Evolutionary conservation across 1,139 yeast genomes (phyloP).

Genomic region (Kodamaea alishanica): DNA sequence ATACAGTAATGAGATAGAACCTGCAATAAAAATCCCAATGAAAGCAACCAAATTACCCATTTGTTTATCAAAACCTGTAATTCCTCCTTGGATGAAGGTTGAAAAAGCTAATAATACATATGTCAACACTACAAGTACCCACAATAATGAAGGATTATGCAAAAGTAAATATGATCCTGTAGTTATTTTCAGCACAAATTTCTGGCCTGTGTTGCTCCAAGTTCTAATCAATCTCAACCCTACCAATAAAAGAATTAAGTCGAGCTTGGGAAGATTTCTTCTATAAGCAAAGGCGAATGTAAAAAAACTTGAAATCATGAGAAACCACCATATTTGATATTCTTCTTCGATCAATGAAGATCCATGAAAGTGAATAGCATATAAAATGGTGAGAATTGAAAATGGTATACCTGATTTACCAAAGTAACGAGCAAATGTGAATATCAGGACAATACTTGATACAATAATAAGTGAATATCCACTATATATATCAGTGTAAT

Average conservation of each 20-base stretch:
- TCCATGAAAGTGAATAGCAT: slow-evolving; percentile 69
- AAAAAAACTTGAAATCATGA: slow-evolving; percentile 32
- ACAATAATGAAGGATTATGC: slow-evolving; percentile 31
- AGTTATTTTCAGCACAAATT: slow-evolving; percentile 47
- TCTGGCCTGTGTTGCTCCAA: slow-evolving; percentile 93
- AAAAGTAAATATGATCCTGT: slow-evolving; percentile 45
- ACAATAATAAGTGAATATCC: slow-evolving; percentile 39
- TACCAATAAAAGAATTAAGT: slow-evolving; percentile 26
- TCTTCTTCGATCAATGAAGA: slow-evolving; percentile 96
- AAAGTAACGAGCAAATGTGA: slow-evolving; percentile 17
- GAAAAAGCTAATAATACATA: slow-evolving; percentile 25
- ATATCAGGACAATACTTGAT: slow-evolving; percentile 21
- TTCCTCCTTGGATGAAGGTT: slow-evolving; percentile 29
- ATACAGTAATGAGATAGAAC: slow-evolving; percentile 47
- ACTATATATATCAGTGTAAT: slow-evolving; percentile 44
- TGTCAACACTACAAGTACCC: slow-evolving; percentile 49
- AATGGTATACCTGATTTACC: slow-evolving; percentile 17
- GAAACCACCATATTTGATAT: slow-evolving; percentile 95
- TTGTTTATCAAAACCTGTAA: slow-evolving; percentile 9
- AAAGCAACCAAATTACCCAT: slow-evolving; percentile 33
- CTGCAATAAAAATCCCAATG: slow-evolving; percentile 36
- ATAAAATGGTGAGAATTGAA: slow-evolving; percentile 36
- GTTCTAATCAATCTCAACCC: slow-evolving; percentile 64
- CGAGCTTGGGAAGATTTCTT: slow-evolving; percentile 1
- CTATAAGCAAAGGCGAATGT: slow-evolving; percentile 14